Base-by-base conservation (phyloP, 352 stramenopile genomes). In the Phytophthora agathidicida region DNA sequence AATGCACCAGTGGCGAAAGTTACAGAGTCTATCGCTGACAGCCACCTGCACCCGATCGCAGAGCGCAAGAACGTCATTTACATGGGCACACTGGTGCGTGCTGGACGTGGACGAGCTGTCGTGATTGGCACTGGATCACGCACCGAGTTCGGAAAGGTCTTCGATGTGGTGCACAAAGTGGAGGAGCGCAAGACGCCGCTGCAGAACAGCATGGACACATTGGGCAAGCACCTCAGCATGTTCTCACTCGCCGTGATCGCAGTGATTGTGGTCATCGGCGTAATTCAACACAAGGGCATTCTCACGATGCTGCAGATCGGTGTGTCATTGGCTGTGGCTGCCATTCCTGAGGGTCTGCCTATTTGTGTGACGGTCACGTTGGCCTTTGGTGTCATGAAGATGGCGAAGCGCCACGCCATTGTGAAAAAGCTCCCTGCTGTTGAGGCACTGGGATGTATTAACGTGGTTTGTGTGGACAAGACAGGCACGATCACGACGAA, bases 81-180 rank as follows among this genome's bases (percentile, higher is more conserved):
- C 80, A 98, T 98, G 83, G 96, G 96, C 23, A 99, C 96, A 17
- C 79, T 99, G 14, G 91, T 99, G 22, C 94, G 89, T 27, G 78
- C 75, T 13, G 97, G 97, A 4, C 81, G 93, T 19, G 96, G 87
- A n/a, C 81, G 88, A 50, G 97, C 93, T 8, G 69, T 99, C 1
- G 97, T 99, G 11, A 82, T 97, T 41, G 86, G 89, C 13, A 98
- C 96, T n/a, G 97, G 96, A 22, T 73, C 87, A 19, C 68, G 79
- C 26, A 99, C 96, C 7, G 96, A 99, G 76, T 99, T 99, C 70
- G 97, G 97, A 5, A 88, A 94, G 37, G 95, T 98, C 5, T 97
- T 98, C 62, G 78, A 96, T 35, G 93, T 98, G 44, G 89, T 99
- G 60, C 82, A 94, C 46, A 88, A 91, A 14, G 89, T 99, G 7